Evolutionary conservation across 164 flowering plant genomes (phyloP).

Genomic region (Sedum album): DNA sequence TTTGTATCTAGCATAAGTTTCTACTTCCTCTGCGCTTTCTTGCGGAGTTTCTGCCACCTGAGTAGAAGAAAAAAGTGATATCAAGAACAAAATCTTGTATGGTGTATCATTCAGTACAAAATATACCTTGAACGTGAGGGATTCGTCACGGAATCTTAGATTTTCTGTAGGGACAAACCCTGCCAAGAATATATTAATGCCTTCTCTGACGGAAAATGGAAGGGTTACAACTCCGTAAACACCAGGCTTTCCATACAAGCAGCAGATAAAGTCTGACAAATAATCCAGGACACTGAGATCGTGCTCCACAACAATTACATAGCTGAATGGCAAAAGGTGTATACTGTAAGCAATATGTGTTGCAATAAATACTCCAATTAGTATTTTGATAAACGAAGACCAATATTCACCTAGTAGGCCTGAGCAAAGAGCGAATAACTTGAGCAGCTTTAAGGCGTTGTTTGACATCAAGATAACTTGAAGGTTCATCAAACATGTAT

Average conservation of each 20-base stretch:
- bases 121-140: constrained; percentile 45
- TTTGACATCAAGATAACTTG: constrained; percentile 98
- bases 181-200: constrained; percentile 91
- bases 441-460: constrained; percentile 99
- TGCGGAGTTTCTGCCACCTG: constrained; percentile 99
- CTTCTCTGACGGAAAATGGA: constrained; percentile 98
- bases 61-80: not conserved
- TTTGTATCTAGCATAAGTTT: constrained; percentile 83
- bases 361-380: not conserved
- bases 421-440: constrained; percentile 84
- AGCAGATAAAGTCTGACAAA: constrained; percentile 96
- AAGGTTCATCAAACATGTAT: constrained; percentile 99
- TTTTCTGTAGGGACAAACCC: constrained; percentile 99
- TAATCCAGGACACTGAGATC: constrained; percentile 98
- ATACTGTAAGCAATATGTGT: not conserved
- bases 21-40: constrained; percentile 86
- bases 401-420: constrained; percentile 59
- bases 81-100: not conserved
- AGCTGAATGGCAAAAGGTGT: constrained; percentile 42
- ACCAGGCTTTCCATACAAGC: constrained; percentile 97
- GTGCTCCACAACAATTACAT: constrained; percentile 98
- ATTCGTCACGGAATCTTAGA: constrained; percentile 88
- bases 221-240: constrained; percentile 98
- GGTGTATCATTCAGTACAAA: not conserved
- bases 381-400: not conserved